A percentile compares a stretch with the other conserved stretches of the same genome.
Conservation (phyloP, 192 early-diverging fungal species). For the Backusella tarrabulga region DNA sequence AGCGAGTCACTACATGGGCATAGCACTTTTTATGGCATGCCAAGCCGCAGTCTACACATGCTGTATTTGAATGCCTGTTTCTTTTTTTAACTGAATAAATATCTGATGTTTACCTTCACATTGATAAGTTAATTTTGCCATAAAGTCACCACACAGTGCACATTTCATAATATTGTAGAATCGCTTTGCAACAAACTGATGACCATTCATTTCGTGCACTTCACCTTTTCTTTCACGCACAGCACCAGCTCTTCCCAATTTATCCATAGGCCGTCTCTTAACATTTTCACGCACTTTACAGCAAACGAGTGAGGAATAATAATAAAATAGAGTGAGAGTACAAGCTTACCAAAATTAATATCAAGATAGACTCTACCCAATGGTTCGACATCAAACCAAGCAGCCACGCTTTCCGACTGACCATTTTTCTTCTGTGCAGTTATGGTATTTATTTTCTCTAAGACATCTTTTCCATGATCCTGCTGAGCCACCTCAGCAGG, state of each 20-base stretch:
- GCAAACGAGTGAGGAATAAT: too few relatives aligned
- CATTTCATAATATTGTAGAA: slow-evolving; percentile 99
- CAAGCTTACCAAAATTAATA: slow-evolving; percentile 72
- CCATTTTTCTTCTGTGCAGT: neutral
- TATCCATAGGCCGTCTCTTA: slow-evolving; percentile 47
- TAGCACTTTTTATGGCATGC: slow-evolving; percentile 94
- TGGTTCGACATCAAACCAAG: slow-evolving; percentile 91
- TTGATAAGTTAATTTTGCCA: slow-evolving; percentile 84
- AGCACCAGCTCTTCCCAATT: slow-evolving; percentile 72
- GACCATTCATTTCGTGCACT: slow-evolving; percentile 84
- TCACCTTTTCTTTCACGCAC: slow-evolving; percentile 80
- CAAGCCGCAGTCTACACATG: slow-evolving; percentile 78
- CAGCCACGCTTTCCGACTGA: slow-evolving; percentile 52
- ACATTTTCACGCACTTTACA: slow-evolving; percentile 30
- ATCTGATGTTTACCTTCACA: slow-evolving; percentile 69
- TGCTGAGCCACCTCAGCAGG: slow-evolving; percentile 41
- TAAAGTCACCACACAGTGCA: slow-evolving; percentile 90
- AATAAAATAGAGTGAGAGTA: neutral
- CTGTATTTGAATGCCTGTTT: neutral
- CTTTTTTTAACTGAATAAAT: neutral
- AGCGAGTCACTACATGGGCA: slow-evolving; percentile 79
- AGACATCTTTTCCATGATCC: neutral
- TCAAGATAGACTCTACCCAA: slow-evolving; percentile 83
- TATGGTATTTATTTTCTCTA: neutral
- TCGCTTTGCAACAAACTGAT: slow-evolving; percentile 84